Conservation (phyloP, 225 moss, liverwort and hornwort species). For the Pseudoscleropodium purum region DNA sequence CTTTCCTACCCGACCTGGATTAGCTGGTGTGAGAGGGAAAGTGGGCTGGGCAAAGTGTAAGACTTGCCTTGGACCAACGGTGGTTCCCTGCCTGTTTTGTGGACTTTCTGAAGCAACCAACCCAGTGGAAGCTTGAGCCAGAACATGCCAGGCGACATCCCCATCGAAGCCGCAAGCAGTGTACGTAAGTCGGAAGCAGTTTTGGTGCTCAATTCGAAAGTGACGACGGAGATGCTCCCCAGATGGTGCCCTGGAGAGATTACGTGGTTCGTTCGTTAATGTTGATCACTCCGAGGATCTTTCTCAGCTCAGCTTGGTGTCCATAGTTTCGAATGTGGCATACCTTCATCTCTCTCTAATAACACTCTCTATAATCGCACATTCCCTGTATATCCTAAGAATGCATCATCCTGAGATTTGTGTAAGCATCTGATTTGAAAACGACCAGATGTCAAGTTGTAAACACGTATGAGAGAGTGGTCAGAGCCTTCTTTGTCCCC, state of each 20-base stretch:
- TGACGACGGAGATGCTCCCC: neutral
- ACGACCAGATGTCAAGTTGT: neutral
- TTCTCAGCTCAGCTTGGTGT: neutral
- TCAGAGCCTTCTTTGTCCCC: neutral
- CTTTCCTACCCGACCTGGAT: too few relatives aligned
- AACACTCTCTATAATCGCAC: neutral
- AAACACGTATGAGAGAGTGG: neutral
- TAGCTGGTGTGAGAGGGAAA: too few relatives aligned
- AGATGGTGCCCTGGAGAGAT: neutral
- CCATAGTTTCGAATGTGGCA: neutral
- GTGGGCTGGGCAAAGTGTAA: too few relatives aligned
- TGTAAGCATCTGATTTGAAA: neutral
- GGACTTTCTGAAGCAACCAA: too few relatives aligned
- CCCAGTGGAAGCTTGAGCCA: slow-evolving; percentile 21
- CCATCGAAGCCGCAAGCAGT: neutral
- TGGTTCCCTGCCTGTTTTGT: too few relatives aligned
- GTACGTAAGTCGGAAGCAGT: neutral
- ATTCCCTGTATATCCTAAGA: too few relatives aligned
- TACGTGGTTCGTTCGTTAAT: neutral
- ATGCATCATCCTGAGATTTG: neutral
- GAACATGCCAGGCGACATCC: slow-evolving; percentile 12
- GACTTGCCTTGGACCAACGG: too few relatives aligned
- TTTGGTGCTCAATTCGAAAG: neutral
- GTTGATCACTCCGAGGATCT: neutral
- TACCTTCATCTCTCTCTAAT: neutral